phyloP scores from a whole-genome alignment of 345 rosid species.

The Euphorbia pulcherrima region DNA sequence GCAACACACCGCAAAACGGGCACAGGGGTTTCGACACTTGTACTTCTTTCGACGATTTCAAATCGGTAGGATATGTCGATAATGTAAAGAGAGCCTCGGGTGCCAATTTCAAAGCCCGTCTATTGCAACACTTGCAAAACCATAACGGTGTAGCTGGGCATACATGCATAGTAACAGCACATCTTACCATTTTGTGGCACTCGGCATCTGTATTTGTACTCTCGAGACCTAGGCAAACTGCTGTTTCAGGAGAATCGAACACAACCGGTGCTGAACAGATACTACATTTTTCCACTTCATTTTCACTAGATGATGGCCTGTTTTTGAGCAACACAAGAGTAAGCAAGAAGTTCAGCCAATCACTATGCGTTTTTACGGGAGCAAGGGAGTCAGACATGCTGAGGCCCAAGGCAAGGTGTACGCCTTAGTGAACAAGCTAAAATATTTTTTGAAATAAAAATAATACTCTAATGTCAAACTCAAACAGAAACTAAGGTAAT shows the following conservation, averaged over 20 bases:
- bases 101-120: constrained; percentile 47
- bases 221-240: constrained; percentile 50
- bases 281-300: constrained; percentile 54
- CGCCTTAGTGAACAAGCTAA: no score
- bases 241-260: constrained; percentile 64
- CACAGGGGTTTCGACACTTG: constrained; percentile 53
- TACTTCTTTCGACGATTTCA: constrained; percentile 27
- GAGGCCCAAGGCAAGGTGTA: no score
- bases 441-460: no score
- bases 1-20: constrained; percentile 67
- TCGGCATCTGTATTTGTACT: constrained; percentile 18
- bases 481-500: background rate
- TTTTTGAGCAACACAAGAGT: background rate
- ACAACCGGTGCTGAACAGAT: constrained; percentile 57
- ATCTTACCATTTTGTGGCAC: constrained; percentile 63
- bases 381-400: no score
- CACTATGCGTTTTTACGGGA: background rate
- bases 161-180: constrained; percentile 71
- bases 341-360: background rate
- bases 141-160: constrained; percentile 66
- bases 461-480: background rate
- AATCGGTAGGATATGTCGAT: constrained; percentile 45
- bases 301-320: constrained; percentile 31
- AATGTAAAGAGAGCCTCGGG: constrained; percentile 49
- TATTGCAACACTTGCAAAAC: constrained; percentile 84